Evolutionary conservation across 352 stramenopile species (phyloP), one percentile per base, ranked within the genome.

Genomic region (Phytophthora megakarya): DNA sequence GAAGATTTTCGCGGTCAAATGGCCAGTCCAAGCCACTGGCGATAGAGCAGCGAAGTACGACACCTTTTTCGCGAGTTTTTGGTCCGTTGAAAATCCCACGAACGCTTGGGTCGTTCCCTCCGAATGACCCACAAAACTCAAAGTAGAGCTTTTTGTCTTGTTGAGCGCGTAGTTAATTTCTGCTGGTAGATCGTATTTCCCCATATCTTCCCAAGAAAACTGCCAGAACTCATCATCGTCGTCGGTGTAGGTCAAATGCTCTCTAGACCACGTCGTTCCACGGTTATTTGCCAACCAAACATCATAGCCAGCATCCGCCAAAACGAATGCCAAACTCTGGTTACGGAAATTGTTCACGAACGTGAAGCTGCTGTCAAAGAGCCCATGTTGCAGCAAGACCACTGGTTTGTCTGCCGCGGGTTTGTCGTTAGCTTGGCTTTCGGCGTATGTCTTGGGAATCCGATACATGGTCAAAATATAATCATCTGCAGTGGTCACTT

Each of bases 391-490:
- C 28, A 86, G 72, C 46, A 80, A 69, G 10, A 79, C 75, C 11
- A 50, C 70, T 6, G 78, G 73, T 48, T 87, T 84, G 49, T 67
- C 73, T n/a, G 49, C 32, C 1, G 43, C 47, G 15, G 59, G 30
- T 13, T 51, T 18, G 12, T 42, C 23, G 5, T 45, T 19, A 4
- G 49, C 22, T 61, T 78, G 72, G 10, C 62, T 80, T 42, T 86
- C 74, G 1, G 56, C 57, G 60, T 73, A 78, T 6, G 75, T 79
- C 23, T 76, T 78, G 11, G 75, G 75, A 12, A 86, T 21, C 1
- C 75, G 77, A 43, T 81, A 86, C 72, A 86, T 82, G 3, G 72
- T 84, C 45, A 84, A 67, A 55, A 85, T 61, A 48, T 86, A 88
- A 38, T 73, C 62, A 42, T 88, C 79, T 15, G 47, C 50, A 15